Evolutionary conservation across 257 asterid genomes (phyloP).

Genomic region (Przewalskia tangutica): DNA sequence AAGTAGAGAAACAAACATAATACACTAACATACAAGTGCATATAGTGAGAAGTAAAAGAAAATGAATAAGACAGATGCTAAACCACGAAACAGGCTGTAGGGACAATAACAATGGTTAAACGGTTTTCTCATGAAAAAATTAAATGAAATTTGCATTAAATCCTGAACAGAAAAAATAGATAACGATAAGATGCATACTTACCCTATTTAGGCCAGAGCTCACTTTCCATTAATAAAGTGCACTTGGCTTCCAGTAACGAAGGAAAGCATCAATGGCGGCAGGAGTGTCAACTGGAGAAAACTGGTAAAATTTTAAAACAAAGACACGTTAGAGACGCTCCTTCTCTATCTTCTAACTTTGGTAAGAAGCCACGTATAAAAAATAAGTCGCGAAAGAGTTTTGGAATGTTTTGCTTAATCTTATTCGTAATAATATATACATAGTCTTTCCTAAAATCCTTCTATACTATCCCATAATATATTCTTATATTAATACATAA

Average conservation of each 20-base stretch:
- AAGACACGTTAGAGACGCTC: background rate
- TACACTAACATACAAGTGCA: background rate
- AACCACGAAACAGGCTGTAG: background rate
- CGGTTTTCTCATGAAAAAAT: background rate
- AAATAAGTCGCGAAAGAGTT: too few relatives aligned
- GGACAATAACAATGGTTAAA: background rate
- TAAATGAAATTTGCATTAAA: background rate
- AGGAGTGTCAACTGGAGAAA: slow-evolving; percentile 93
- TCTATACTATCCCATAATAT: too few relatives aligned
- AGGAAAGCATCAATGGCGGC: slow-evolving; percentile 66
- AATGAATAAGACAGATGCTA: background rate
- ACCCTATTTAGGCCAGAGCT: slow-evolving; percentile 81
- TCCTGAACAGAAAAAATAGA: background rate
- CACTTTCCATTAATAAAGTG: slow-evolving; percentile 79
- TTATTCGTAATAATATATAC: too few relatives aligned
- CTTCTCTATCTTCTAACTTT: background rate
- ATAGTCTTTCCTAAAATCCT: too few relatives aligned
- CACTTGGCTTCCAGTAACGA: slow-evolving; percentile 74
- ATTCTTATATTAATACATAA: too few relatives aligned
- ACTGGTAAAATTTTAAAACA: slow-evolving; percentile 35
- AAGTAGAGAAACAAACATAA: background rate
- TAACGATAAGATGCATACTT: slow-evolving; percentile 13
- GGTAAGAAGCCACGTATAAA: background rate
- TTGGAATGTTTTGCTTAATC: too few relatives aligned
- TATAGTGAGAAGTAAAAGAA: background rate